Evolutionary conservation across 140 eudicot species (phyloP).

Genomic region (Artemisia princeps): DNA sequence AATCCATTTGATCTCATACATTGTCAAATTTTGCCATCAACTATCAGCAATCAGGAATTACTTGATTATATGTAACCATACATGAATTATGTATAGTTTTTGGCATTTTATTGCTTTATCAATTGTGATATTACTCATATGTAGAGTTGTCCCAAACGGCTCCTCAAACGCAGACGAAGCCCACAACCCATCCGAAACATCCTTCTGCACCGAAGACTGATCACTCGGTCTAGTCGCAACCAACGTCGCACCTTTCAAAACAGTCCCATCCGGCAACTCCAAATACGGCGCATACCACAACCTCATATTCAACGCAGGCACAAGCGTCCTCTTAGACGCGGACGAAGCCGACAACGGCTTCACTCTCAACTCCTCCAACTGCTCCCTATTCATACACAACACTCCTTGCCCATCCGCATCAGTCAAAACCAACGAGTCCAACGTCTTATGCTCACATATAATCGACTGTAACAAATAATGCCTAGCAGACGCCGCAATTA

Average conservation of each 20-base stretch:
- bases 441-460: slow-evolving; percentile 15
- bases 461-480: slow-evolving; percentile 20
- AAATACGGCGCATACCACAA: slow-evolving; percentile 23
- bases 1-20: too few species aligned
- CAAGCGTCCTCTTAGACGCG: slow-evolving; percentile 17
- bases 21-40: too few species aligned
- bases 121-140: too few species aligned
- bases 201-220: slow-evolving; percentile 17
- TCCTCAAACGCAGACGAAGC: slow-evolving; percentile 65
- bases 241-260: slow-evolving; percentile 23
- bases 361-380: slow-evolving; percentile 21
- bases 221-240: slow-evolving; percentile 26
- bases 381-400: slow-evolving; percentile 24
- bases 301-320: slow-evolving; percentile 23
- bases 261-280: slow-evolving; percentile 12
- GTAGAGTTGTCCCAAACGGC: slow-evolving; percentile 42
- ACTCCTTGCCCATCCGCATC: slow-evolving; percentile 19
- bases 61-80: too few species aligned
- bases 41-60: too few species aligned
- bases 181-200: slow-evolving; percentile 56
- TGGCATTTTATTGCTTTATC: too few species aligned
- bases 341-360: slow-evolving; percentile 22
- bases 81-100: too few species aligned
- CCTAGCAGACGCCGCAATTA: slow-evolving; percentile 20
- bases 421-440: slow-evolving; percentile 4